Percentiles rank a stretch among this genome's conserved stretches.
These are phyloP conservation scores for Penicillium sp. DNA, from an alignment of 2,329 filamentous ascomycete genomes.

Conservation along the genomic window DNA sequence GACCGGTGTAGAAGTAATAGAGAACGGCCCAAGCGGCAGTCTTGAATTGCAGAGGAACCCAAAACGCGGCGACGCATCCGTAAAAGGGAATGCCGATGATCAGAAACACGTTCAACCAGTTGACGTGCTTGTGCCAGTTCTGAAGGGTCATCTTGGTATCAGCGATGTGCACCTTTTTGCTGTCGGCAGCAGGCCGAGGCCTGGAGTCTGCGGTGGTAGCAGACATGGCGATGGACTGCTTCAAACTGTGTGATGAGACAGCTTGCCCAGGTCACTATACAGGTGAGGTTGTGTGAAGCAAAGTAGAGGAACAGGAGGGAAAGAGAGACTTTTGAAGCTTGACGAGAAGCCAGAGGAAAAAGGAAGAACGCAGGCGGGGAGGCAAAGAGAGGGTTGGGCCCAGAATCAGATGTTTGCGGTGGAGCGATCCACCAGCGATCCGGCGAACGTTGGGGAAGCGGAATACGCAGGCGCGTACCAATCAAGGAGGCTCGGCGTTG, in stretches of 20 bases:
- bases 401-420: neutral
- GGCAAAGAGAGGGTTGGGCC: neutral
- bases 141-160: constrained; percentile 72
- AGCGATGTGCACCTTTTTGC: constrained; percentile 79
- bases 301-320: neutral
- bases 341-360: too few species aligned
- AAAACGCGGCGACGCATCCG: constrained; percentile 71
- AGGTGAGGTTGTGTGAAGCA: neutral
- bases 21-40: constrained; percentile 69
- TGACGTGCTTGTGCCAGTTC: constrained; percentile 90
- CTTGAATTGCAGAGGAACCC: constrained; percentile 68
- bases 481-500: neutral
- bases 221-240: constrained; percentile 27
- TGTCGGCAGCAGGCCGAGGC: constrained; percentile 32
- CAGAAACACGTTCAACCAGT: constrained; percentile 84
- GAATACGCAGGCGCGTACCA: neutral
- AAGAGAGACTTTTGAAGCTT: constrained; percentile 2
- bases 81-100: constrained; percentile 73
- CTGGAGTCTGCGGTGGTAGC: constrained; percentile 29
- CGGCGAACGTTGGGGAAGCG: constrained; percentile 10
- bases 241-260: neutral
- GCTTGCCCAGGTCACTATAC: neutral
- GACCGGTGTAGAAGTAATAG: constrained; percentile 80
- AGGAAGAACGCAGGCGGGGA: constrained; percentile 1
- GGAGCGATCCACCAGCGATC: constrained; percentile 8